These are phyloP conservation scores for Ogataea methylovora DNA, from an alignment of 805 yeast species.

Conservation along the genomic window DNA sequence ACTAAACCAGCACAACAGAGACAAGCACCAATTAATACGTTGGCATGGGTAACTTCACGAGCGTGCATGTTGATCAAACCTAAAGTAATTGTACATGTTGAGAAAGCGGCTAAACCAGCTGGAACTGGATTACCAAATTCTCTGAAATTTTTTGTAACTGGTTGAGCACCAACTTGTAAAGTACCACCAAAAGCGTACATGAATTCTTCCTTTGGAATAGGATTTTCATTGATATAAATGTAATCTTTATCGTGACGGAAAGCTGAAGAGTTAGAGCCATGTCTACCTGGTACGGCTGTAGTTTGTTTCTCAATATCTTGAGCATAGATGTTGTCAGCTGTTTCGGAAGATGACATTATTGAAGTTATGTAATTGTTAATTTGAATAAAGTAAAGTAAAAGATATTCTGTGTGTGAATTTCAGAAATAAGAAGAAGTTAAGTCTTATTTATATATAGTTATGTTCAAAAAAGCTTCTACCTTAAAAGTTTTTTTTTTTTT, in stretches of 20 bases:
- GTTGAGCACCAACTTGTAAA: constrained; percentile 34
- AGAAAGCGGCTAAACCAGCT: constrained; percentile 43
- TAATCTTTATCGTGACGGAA: constrained; percentile 34
- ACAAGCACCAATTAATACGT: constrained; percentile 36
- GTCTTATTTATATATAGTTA: too few species aligned
- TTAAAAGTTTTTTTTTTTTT: too few species aligned
- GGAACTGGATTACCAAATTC: constrained; percentile 43
- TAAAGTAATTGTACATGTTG: constrained; percentile 37
- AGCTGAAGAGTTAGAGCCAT: constrained; percentile 9
- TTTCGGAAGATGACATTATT: too few species aligned
- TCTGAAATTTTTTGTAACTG: constrained; percentile 15
- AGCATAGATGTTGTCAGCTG: too few species aligned
- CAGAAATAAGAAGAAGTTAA: too few species aligned
- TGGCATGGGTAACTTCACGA: constrained; percentile 33
- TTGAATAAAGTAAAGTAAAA: too few species aligned
- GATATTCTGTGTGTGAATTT: too few species aligned
- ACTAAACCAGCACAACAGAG: constrained; percentile 44
- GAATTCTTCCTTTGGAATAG: constrained; percentile 47
- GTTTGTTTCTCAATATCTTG: constrained; percentile 1
- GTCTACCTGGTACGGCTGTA: too few species aligned
- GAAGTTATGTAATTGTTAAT: too few species aligned
- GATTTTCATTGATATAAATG: constrained; percentile 32
- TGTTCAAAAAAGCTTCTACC: too few species aligned
- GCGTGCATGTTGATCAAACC: constrained; percentile 41
- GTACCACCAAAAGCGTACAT: constrained; percentile 59